Base-by-base conservation (phyloP, 768 basidiomycete genomes). In the Trametes meyenii region DNA sequence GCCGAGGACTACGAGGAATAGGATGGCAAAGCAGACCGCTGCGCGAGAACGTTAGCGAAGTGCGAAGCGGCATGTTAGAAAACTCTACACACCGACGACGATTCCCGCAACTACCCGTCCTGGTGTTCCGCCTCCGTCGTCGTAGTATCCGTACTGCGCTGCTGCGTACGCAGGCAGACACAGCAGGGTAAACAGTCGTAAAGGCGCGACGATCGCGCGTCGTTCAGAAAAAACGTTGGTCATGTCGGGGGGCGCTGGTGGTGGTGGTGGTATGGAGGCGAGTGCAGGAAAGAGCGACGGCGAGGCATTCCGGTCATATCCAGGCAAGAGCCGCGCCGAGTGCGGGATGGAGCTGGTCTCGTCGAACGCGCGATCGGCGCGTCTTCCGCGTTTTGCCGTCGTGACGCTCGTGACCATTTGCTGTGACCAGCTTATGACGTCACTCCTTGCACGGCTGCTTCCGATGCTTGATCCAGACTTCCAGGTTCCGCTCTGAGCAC, bases 21-120 rank as follows among this genome's bases (percentile, higher is more conserved):
- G 29, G 33, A 63, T 35, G 16, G 60, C 60, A 35, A 61, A 36
- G 49, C 49, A 56, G 26, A 61, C 56, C 29, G 54, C 60, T 61
- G 8, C 3, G 13, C 21, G 29, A 36, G 19, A 3, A 7, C 8
- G 43, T 55, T 48, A 56, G 50, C 6, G 16, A 38, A 3, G 14
- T 14, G 0, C 5, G 2, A n/a, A 10, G 11, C 33, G 13, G 3
- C 16, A 0, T 2, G n/a, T n/a, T n/a, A n/a, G 1, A n/a, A 5
- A 16, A 10, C 2, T 17, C 12, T 24, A 42, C 62, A 36, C 52
- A 59, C 62, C 62, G 33, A 63, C 57, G 12, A 63, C 52, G 36
- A 63, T 55, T 3, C 62, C 62, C 4, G 62, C 62, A 29, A 63
- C 44, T 2, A 58, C 62, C 17, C 62, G 33, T 3, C 56, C 52